Evolutionary conservation across 2,329 filamentous ascomycete species (phyloP).

Genomic region (Cladosporium phlei): DNA sequence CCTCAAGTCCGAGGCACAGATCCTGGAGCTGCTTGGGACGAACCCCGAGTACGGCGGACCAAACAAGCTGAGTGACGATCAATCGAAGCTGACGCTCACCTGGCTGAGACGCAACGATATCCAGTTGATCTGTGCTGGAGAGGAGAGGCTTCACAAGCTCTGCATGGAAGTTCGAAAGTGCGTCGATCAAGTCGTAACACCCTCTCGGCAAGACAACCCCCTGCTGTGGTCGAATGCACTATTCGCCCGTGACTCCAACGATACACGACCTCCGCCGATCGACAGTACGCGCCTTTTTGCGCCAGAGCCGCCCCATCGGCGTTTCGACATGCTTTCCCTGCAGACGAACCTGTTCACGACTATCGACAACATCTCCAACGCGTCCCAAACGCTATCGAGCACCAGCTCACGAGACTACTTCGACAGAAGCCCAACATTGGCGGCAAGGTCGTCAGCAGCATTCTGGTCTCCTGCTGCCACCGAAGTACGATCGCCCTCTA

Average conservation of each 20-base stretch:
- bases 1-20: constrained; percentile 75
- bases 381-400: constrained; percentile 27
- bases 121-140: constrained; percentile 89
- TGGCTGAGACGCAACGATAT: constrained; percentile 80
- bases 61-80: constrained; percentile 94
- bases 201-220: constrained; percentile 72
- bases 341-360: constrained; percentile 20
- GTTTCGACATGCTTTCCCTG: constrained; percentile 19
- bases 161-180: constrained; percentile 85
- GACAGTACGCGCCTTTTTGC: not conserved
- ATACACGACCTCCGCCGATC: not conserved
- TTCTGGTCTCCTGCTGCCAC: constrained; percentile 88
- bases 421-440: constrained; percentile 63
- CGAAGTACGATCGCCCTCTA: constrained; percentile 59
- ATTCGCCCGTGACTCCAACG: constrained; percentile 58
- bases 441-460: constrained; percentile 70
- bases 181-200: constrained; percentile 77
- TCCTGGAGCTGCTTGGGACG: constrained; percentile 82
- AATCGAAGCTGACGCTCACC: constrained; percentile 74
- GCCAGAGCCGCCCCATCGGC: not conserved
- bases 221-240: constrained; percentile 90
- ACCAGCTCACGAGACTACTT: constrained; percentile 58
- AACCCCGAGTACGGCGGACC: constrained; percentile 78
- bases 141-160: constrained; percentile 91
- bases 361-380: constrained; percentile 24